These are phyloP conservation scores for Ogataea chonburiensis DNA, from an alignment of 805 yeast species.

Conservation along the genomic window DNA sequence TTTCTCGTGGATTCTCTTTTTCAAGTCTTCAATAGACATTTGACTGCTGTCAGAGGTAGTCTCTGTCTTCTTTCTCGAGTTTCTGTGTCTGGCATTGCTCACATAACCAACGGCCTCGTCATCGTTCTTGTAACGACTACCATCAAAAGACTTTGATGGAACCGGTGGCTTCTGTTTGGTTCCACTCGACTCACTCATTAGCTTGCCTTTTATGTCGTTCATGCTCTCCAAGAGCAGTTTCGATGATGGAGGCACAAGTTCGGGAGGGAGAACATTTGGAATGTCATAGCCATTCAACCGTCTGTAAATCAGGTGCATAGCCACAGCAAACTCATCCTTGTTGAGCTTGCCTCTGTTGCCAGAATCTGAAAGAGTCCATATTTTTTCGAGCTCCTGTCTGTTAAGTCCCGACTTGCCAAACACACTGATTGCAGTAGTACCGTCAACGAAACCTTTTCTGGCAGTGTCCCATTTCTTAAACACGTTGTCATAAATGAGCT, in stretches of 20 bases:
- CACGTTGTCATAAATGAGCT: slow-evolving; percentile 78
- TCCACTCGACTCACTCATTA: slow-evolving; percentile 41
- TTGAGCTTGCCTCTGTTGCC: slow-evolving; percentile 80
- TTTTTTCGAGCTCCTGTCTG: slow-evolving; percentile 80
- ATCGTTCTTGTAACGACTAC: slow-evolving; percentile 68
- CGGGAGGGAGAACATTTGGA: slow-evolving; percentile 82
- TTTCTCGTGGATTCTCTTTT: slow-evolving; percentile 69
- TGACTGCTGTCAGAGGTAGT: slow-evolving; percentile 28
- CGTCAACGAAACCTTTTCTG: slow-evolving; percentile 68
- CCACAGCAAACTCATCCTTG: slow-evolving; percentile 90
- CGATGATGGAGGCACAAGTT: slow-evolving; percentile 83
- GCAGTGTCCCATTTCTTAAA: slow-evolving; percentile 83
- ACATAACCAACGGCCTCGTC: slow-evolving; percentile 68
- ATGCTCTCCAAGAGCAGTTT: slow-evolving; percentile 70
- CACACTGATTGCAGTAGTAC: slow-evolving; percentile 78
- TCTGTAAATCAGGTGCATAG: slow-evolving; percentile 95
- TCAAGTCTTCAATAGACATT: slow-evolving; percentile 52
- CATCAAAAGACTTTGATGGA: slow-evolving; percentile 40
- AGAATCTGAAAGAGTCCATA: slow-evolving; percentile 87
- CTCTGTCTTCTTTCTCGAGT: slow-evolving; percentile 30
- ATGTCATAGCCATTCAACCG: slow-evolving; percentile 84
- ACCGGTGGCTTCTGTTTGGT: slow-evolving; percentile 22
- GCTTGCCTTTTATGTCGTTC: slow-evolving; percentile 64
- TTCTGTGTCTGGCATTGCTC: slow-evolving; percentile 56
- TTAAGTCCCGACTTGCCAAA: slow-evolving; percentile 89